phyloP scores from a whole-genome alignment of 805 yeast species.

The Saturnispora gosingensis region DNA sequence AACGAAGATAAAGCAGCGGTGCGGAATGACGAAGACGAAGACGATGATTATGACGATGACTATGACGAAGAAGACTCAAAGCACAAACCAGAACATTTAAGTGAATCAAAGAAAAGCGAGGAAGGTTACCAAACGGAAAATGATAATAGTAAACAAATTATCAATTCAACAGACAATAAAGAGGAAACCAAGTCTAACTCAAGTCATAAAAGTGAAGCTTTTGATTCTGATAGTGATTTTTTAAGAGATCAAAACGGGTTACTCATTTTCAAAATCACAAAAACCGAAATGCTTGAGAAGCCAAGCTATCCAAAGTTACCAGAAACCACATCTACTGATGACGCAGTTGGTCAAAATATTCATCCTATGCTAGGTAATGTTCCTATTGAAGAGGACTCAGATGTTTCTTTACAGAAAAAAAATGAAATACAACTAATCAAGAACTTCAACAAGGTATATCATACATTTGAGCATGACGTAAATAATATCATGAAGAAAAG shows the following conservation, averaged over 20 bases:
- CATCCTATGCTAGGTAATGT: constrained; percentile 29
- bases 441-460: constrained; percentile 65
- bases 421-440: constrained; percentile 37
- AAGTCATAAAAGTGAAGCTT: neutral
- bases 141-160: neutral
- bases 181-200: neutral
- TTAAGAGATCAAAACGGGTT: constrained; percentile 12
- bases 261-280: constrained; percentile 14
- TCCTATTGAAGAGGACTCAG: constrained; percentile 27
- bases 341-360: constrained; percentile 27
- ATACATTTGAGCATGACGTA: constrained; percentile 64
- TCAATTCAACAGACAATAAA: neutral
- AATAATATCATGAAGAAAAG: constrained; percentile 70
- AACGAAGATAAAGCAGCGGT: neutral
- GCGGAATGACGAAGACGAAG: constrained; percentile 25
- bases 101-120: neutral
- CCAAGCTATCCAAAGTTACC: constrained; percentile 24
- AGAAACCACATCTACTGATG: constrained; percentile 22
- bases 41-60: constrained; percentile 27
- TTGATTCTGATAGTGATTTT: neutral
- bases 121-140: neutral
- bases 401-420: constrained; percentile 30
- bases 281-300: constrained; percentile 18
- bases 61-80: constrained; percentile 15
- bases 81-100: constrained; percentile 6